phyloP scores from a whole-genome alignment of 192 early-diverging fungal genomes.

The Geosiphon pyriformis region DNA sequence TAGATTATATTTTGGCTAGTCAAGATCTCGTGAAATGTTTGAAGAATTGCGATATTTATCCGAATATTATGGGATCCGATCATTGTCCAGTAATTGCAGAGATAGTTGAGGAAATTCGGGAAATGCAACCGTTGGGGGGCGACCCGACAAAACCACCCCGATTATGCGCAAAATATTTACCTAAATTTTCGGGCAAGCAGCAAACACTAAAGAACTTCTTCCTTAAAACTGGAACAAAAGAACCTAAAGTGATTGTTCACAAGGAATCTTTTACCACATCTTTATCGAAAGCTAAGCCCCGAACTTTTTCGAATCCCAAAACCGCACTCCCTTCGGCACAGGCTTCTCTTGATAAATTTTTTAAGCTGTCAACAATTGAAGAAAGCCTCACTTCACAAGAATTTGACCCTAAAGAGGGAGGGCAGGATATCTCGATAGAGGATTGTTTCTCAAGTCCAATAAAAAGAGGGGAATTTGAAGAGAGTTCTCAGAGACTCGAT shows the following conservation, averaged over 20 bases:
- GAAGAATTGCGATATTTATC: constrained; percentile 49
- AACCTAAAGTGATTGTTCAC: neutral
- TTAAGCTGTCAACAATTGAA: neutral
- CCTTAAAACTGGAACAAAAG: neutral
- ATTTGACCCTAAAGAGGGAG: neutral
- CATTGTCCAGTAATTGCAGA: constrained; percentile 70
- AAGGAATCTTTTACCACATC: neutral
- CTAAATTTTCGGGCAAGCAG: constrained; percentile 55
- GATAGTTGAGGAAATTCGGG: constrained; percentile 11
- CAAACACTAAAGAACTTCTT: constrained; percentile 50
- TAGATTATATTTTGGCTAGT: constrained; percentile 69
- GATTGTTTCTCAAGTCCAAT: too few relatives aligned
- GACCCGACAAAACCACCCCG: constrained; percentile 26
- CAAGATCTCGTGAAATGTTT: constrained; percentile 52
- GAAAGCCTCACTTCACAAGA: neutral
- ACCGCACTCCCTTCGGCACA: neutral
- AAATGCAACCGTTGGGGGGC: constrained; percentile 16
- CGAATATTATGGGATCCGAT: constrained; percentile 66
- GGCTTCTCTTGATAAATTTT: neutral
- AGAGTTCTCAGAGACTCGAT: neutral
- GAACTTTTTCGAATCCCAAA: neutral
- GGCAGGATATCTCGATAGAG: neutral
- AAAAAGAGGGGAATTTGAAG: neutral
- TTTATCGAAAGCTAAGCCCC: neutral
- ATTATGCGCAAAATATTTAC: constrained; percentile 53